phyloP scores from a whole-genome alignment of 179 eudicot species.

The Actinidia arguta region DNA sequence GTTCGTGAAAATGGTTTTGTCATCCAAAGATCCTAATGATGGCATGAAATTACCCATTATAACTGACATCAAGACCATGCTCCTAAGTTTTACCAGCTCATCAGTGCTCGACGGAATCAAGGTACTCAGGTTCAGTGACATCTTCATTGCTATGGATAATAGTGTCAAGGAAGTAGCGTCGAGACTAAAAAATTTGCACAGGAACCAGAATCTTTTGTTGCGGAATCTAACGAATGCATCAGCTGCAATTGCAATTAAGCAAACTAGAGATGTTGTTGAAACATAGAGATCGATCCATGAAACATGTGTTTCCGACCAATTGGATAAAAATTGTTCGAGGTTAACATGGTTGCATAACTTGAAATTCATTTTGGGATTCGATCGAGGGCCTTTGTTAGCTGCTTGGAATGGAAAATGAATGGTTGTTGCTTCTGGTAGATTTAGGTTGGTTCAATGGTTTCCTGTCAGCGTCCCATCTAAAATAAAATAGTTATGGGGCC shows the following conservation, averaged over 20 bases:
- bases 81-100: constrained; percentile 31
- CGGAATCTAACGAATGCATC: constrained; percentile 30
- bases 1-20: constrained; percentile 30
- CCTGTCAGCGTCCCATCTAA: no score
- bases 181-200: constrained; percentile 36
- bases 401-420: no score
- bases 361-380: no score
- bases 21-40: constrained; percentile 34
- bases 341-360: no score
- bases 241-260: constrained; percentile 30
- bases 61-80: constrained; percentile 23
- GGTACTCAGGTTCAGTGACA: constrained; percentile 41
- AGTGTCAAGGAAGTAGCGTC: constrained; percentile 34
- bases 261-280: constrained; percentile 37
- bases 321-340: no score
- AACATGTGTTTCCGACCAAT: constrained; percentile 9
- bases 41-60: constrained; percentile 41
- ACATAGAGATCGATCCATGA: constrained; percentile 43
- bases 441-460: no score
- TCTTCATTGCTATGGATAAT: constrained; percentile 38
- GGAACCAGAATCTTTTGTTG: constrained; percentile 36
- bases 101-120: constrained; percentile 22
- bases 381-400: no score
- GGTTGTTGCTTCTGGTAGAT: no score
- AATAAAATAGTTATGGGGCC: no score